Base-by-base conservation (phyloP, 306 rosid genomes). In the Parietaria judaica region DNA sequence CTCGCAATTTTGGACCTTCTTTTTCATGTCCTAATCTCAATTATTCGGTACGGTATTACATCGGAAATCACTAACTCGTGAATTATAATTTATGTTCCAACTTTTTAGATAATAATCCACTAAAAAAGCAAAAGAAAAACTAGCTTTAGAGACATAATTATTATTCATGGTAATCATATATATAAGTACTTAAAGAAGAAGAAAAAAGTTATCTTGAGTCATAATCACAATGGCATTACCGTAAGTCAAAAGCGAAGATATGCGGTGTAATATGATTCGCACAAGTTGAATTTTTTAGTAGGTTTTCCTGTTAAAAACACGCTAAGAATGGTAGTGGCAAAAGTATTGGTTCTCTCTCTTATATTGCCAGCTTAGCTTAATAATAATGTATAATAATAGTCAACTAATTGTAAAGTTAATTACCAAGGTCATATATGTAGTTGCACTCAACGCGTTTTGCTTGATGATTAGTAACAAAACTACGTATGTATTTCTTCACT, bases 61-160 rank as follows among this genome's bases (percentile, higher is more conserved):
- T 7, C 9, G 54, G 41, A 15, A 36, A 2, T 60, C 38, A 45
- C 14, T 7, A 6, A 15, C 35, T 44, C 51, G 6, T 58, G 31
- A 39, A 4, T 6, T 39, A 13, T 35, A 11, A 11, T 55, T 35
- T 4, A 6, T n/a, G 14, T 49, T 6, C 14, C 31, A 23, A 48
- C 35, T 15, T 45, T 60, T 61, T 64, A 64, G 49, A 50, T 61
- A 52, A 47, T 62, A 62, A 62, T 34, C 56, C 66, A 62, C 66
- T 61, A 6, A 35, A 35, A 44, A 51, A 44, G 17, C 31, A 23
- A 23, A 34, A 14, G 11, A 36, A 36, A 10, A 49, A 49, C 53
- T 7, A 11, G 53, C 15, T 56, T 11, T 48, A 5, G 41, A 13
- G 51, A 14, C 66, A 14, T 41, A 41, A 41, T 5, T 41, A 41